Evolutionary conservation across 306 rosid genomes (phyloP), one percentile per base, ranked within the genome.

Genomic region (Sesbania bispinosa): DNA sequence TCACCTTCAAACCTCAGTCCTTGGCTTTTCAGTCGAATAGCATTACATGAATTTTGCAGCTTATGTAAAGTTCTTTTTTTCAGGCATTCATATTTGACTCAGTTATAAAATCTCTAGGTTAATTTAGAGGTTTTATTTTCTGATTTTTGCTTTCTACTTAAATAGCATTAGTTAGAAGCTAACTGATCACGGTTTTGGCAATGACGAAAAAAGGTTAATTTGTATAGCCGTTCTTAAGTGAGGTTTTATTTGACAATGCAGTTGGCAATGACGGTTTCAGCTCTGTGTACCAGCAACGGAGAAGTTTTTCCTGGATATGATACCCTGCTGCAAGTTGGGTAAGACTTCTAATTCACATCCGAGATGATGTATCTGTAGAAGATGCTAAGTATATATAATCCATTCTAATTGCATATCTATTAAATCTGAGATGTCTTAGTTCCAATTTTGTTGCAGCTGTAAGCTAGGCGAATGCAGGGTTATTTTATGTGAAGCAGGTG

Each of bases 301-400:
- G 97, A 94, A 77, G 77, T 76, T 41, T 89, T 89, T 83, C 91
- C 97, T 3, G 98, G 97, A 82, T 85, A 89, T 46, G 97, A 90
- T 69, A 74, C 79, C 0, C 95, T 90, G 42, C 78, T 94, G 77
- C 88, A 75, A 87, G 88, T 94, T 54, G 97, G 98, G 98, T 93
- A 88, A 83, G 98, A 21, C 14, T 11, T 70, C 43, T 47, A 18
- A 42, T 38, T 45, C 23, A 19, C 23, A 19, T 70, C 24, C 32
- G 60, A 43, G 45, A 54, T 33, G 39, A 27, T 42, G 59, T 24
- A 47, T 15, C 11, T 57, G 29, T 39, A 50, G 48, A 61, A 52
- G 26, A 39, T 67, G 69, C 52, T 3, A 65, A 45, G 71, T 76
- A 36, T 2, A 16, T 10, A 6, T 43, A 73, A 77, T 77, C 59